These are phyloP conservation scores for Clarireedia sp. DNA, from an alignment of 2,329 filamentous ascomycete species.

Conservation along the genomic window DNA sequence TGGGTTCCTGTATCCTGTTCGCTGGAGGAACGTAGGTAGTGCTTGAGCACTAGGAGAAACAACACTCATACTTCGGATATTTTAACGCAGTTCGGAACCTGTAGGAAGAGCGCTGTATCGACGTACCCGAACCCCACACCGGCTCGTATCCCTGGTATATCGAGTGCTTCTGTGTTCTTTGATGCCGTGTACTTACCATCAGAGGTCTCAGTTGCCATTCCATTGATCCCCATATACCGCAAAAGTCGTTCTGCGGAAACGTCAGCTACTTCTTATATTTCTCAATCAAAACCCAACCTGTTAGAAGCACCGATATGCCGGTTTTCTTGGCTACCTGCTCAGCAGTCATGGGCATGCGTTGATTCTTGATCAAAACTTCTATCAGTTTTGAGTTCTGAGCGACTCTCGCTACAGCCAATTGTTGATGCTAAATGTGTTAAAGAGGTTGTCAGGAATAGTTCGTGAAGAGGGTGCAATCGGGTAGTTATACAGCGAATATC, in stretches of 20 bases:
- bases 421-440: not conserved
- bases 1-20: not conserved
- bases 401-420: not conserved
- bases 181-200: not conserved
- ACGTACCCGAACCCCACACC: not conserved
- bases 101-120: not conserved
- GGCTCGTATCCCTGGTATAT: not conserved
- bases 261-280: not conserved
- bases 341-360: not conserved
- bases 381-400: not conserved
- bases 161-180: not conserved
- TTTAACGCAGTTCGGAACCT: no score
- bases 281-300: not conserved
- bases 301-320: not conserved
- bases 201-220: not conserved
- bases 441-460: not conserved
- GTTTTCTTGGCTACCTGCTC: not conserved
- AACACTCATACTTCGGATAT: not conserved
- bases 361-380: not conserved
- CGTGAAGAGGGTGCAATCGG: not conserved
- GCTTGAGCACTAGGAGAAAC: not conserved
- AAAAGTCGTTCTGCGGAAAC: not conserved
- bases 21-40: not conserved
- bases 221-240: not conserved
- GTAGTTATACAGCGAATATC: not conserved